phyloP scores from a whole-genome alignment of 2,329 filamentous ascomycete species.

The Diaporthe humulicola region DNA sequence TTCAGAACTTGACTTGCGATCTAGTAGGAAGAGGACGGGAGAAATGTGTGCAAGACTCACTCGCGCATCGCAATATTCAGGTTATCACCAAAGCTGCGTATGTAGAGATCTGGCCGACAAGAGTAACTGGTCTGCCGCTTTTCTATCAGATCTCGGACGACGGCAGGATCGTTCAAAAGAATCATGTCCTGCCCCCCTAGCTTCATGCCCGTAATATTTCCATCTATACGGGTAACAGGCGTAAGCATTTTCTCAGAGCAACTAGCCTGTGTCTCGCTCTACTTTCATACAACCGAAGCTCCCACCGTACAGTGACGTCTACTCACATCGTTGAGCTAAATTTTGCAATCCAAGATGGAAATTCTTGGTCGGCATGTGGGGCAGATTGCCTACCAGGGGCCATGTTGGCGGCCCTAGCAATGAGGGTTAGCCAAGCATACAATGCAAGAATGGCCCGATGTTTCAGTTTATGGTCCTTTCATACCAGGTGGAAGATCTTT shows the following conservation, averaged over 20 bases:
- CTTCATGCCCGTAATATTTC: not conserved
- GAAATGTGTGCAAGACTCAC: not conserved
- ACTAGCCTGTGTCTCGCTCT: not conserved
- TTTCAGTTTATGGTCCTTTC: too few relatives aligned
- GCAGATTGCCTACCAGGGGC: not conserved
- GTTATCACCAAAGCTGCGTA: slow-evolving; percentile 18
- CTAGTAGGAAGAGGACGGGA: not conserved
- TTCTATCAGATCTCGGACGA: slow-evolving; percentile 16
- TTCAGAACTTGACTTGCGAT: too few relatives aligned
- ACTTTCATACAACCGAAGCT: too few relatives aligned
- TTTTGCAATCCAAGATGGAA: slow-evolving; percentile 12
- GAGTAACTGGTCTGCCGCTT: slow-evolving; percentile 20
- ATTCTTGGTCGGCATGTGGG: slow-evolving; percentile 5
- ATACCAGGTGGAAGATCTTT: slow-evolving; percentile 1
- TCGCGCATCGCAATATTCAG: slow-evolving; percentile 22
- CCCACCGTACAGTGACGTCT: too few relatives aligned
- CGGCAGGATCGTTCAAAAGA: not conserved
- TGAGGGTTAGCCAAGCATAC: too few relatives aligned
- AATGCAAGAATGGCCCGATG: too few relatives aligned
- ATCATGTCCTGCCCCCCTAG: not conserved
- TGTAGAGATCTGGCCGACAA: not conserved
- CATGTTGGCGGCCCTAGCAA: not conserved
- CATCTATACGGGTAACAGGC: not conserved
- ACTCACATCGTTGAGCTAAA: not conserved
- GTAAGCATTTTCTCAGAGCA: too few relatives aligned